Conservation (phyloP, 768 basidiomycete species). For the Suillus subluteus region DNA sequence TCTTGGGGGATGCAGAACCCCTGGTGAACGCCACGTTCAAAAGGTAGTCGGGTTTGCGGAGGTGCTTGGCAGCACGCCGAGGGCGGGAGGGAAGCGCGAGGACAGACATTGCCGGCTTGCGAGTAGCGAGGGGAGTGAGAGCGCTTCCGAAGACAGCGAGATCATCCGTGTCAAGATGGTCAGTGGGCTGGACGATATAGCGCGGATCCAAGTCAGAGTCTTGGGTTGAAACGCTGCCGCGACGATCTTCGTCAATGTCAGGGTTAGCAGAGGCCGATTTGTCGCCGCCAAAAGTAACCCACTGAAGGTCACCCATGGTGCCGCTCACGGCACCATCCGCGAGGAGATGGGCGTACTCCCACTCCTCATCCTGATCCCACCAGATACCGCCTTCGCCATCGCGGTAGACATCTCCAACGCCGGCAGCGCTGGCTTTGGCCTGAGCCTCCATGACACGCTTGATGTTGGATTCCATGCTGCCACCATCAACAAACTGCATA, state of each 20-base stretch:
- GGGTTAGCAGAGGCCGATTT: slow-evolving; percentile 19
- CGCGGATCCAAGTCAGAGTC: slow-evolving; percentile 58
- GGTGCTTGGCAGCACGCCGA: slow-evolving; percentile 39
- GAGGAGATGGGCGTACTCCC: slow-evolving; percentile 69
- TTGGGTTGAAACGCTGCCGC: slow-evolving; percentile 51
- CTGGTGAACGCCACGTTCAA: slow-evolving; percentile 35
- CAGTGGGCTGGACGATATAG: slow-evolving; percentile 46
- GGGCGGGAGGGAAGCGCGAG: slow-evolving; percentile 40
- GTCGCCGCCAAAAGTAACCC: slow-evolving; percentile 45
- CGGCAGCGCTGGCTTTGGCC: slow-evolving; percentile 45
- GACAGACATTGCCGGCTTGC: slow-evolving; percentile 39
- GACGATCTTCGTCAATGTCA: slow-evolving; percentile 36
- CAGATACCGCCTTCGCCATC: slow-evolving; percentile 67
- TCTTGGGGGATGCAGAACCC: slow-evolving; percentile 15
- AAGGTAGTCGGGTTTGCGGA: slow-evolving; percentile 40
- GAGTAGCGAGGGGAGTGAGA: slow-evolving; percentile 26
- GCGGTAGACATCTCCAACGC: slow-evolving; percentile 56
- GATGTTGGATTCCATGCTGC: slow-evolving; percentile 56
- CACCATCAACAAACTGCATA: slow-evolving; percentile 72
- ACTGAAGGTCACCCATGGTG: slow-evolving; percentile 38
- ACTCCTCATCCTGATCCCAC: slow-evolving; percentile 73
- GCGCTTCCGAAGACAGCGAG: slow-evolving; percentile 37
- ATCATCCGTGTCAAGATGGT: slow-evolving; percentile 36
- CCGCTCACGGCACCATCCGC: slow-evolving; percentile 29
- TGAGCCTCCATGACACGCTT: slow-evolving; percentile 58